Percentiles rank a stretch among this genome's conserved stretches.
Evolutionary conservation across 768 basidiomycete species (phyloP).

Genomic region (Auricularia heimuer): DNA sequence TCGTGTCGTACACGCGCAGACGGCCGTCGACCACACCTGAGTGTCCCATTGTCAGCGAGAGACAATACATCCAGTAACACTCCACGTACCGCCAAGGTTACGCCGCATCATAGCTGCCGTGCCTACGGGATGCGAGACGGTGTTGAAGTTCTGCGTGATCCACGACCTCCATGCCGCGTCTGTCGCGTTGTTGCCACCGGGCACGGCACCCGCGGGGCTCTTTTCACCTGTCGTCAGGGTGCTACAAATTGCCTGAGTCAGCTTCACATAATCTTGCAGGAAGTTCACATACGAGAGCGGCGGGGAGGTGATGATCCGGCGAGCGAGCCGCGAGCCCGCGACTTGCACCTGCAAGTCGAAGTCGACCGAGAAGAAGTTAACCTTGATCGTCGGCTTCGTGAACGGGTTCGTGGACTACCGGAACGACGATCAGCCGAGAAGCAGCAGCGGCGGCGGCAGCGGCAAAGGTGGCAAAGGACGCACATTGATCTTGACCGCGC

Average conservation of each 20-base stretch:
- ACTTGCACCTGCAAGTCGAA: constrained; percentile 43
- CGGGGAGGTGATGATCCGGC: constrained; percentile 30
- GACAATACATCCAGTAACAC: not conserved
- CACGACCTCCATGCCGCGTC: constrained; percentile 38
- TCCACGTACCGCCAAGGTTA: constrained; percentile 17
- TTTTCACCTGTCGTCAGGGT: constrained; percentile 33
- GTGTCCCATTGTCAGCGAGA: not conserved
- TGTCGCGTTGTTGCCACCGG: constrained; percentile 33
- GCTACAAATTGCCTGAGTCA: constrained; percentile 12
- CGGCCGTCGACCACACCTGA: constrained; percentile 11
- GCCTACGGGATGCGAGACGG: constrained; percentile 41
- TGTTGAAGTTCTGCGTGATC: constrained; percentile 32
- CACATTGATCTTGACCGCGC: constrained; percentile 39
- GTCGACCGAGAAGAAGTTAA: constrained; percentile 41
- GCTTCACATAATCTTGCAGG: not conserved
- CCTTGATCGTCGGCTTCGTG: constrained; percentile 34
- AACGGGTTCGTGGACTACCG: constrained; percentile 38
- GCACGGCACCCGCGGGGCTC: constrained; percentile 34
- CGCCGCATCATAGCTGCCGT: constrained; percentile 28
- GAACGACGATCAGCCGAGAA: not conserved
- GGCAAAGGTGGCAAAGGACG: constrained; percentile 1
- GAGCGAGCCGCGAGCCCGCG: constrained; percentile 35
- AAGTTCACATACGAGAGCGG: constrained; percentile 30
- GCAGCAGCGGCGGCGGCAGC: not conserved
- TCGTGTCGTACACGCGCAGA: constrained; percentile 13